Conservation (phyloP, 345 rosid genomes). For the Streptanthus diversifolius region DNA sequence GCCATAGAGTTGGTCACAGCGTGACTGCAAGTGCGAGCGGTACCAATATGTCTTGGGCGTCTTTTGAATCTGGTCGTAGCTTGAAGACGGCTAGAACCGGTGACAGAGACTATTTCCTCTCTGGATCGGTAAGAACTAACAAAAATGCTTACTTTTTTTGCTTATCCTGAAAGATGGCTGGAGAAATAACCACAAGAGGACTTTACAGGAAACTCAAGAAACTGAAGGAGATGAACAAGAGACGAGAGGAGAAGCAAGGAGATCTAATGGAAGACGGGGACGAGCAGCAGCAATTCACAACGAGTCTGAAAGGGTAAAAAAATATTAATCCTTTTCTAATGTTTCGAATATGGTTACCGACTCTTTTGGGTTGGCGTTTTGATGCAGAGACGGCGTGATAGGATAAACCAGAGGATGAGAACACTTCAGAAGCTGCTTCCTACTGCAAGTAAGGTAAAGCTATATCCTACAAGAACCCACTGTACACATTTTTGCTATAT, state of each 20-base stretch:
- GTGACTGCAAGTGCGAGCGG: conserved; percentile 35
- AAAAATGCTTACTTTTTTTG: background rate
- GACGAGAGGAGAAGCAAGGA: conserved; percentile 37
- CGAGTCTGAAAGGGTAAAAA: conserved; percentile 54
- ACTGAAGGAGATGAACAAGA: conserved; percentile 48
- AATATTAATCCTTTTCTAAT: background rate
- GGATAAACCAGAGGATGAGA: conserved; percentile 72
- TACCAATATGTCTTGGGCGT: conserved; percentile 38
- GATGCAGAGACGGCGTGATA: conserved; percentile 55
- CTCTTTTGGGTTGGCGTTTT: background rate
- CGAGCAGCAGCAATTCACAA: conserved; percentile 54
- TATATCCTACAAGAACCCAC: conserved; percentile 1
- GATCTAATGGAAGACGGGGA: conserved; percentile 42
- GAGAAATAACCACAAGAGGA: background rate
- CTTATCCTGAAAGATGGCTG: background rate
- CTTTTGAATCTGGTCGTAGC: conserved; percentile 45
- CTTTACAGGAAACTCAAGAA: conserved; percentile 37
- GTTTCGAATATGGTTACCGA: background rate
- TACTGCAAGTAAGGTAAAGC: conserved; percentile 54
- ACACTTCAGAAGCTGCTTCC: conserved; percentile 74
- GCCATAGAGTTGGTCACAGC: conserved; percentile 31
- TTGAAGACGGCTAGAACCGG: conserved; percentile 43
- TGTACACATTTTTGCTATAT: background rate
- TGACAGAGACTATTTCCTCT: conserved; percentile 45
- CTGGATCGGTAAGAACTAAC: conserved; percentile 45